phyloP scores from a whole-genome alignment of 495 filamentous ascomycete genomes.

The Penicillium silybi region DNA sequence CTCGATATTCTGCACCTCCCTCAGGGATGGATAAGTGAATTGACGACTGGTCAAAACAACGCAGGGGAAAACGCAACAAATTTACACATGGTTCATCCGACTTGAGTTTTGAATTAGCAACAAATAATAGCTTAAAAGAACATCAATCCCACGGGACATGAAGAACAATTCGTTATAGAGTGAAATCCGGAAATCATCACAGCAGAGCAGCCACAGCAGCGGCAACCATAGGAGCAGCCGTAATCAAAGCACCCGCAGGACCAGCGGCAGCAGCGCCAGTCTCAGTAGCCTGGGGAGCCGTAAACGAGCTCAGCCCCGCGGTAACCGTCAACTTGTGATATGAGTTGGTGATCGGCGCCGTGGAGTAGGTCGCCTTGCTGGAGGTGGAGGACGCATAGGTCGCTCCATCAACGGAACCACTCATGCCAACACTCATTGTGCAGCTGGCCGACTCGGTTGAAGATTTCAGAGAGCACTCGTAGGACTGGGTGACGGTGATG shows the following conservation, averaged over 20 bases:
- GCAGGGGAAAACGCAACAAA: too few relatives aligned
- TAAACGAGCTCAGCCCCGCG: constrained; percentile 9
- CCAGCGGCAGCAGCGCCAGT: constrained; percentile 11
- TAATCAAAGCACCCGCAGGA: constrained; percentile 14
- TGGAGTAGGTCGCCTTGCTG: constrained; percentile 2
- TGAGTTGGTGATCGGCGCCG: neutral
- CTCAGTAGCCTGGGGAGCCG: constrained; percentile 7
- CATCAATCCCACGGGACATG: too few relatives aligned
- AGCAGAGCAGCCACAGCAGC: constrained; percentile 18
- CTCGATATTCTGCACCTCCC: too few relatives aligned
- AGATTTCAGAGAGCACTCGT: constrained; percentile 14
- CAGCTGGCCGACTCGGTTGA: constrained; percentile 18
- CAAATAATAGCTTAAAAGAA: too few relatives aligned
- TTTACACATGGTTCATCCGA: too few relatives aligned
- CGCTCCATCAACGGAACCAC: neutral
- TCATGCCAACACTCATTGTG: constrained; percentile 13
- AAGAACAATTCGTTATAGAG: neutral
- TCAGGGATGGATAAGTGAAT: too few relatives aligned
- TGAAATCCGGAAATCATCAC: constrained; percentile 2
- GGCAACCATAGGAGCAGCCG: constrained; percentile 20
- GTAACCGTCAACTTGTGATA: constrained; percentile 20
- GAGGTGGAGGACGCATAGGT: constrained; percentile 1
- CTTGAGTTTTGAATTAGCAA: too few relatives aligned
- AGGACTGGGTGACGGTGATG: constrained; percentile 13
- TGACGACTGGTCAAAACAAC: too few relatives aligned